A percentile compares a stretch with the other conserved stretches of the same genome.
These are phyloP conservation scores for Mucor velutinosus DNA, from an alignment of 371 early-diverging fungal genomes.

Conservation along the genomic window DNA sequence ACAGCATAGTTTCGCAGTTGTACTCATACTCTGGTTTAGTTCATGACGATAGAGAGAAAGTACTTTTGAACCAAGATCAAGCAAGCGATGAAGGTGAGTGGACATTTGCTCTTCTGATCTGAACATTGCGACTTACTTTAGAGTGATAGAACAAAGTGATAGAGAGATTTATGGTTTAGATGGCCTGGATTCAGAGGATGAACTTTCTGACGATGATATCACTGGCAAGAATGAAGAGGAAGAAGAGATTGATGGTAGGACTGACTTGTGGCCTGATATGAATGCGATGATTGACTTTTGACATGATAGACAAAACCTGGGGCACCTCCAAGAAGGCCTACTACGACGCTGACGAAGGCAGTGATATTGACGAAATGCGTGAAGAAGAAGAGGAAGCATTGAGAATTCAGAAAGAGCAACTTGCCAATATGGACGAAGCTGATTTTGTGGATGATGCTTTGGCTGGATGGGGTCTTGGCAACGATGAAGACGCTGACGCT, in stretches of 20 bases:
- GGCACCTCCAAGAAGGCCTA: slow-evolving; percentile 71
- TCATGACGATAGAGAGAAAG: slow-evolving; percentile 57
- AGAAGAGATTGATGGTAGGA: slow-evolving; percentile 43
- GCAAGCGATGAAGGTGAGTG: slow-evolving; percentile 33
- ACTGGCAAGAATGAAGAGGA: slow-evolving; percentile 52
- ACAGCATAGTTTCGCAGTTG: background rate
- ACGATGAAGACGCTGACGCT: slow-evolving; percentile 32
- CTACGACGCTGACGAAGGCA: slow-evolving; percentile 79
- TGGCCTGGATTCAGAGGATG: slow-evolving; percentile 44
- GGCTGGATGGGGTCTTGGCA: slow-evolving; percentile 42
- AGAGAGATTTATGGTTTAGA: slow-evolving; percentile 69
- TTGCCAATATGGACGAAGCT: slow-evolving; percentile 80
- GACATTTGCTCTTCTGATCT: background rate
- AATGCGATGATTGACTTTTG: background rate
- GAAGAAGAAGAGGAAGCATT: slow-evolving; percentile 93
- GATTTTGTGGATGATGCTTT: slow-evolving; percentile 86
- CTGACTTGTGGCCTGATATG: background rate
- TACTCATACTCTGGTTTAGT: slow-evolving; percentile 28
- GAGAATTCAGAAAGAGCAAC: slow-evolving; percentile 79
- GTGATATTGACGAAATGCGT: slow-evolving; percentile 75
- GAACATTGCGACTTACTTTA: background rate
- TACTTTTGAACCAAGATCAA: slow-evolving; percentile 59
- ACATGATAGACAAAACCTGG: slow-evolving; percentile 58
- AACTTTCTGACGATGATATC: slow-evolving; percentile 40
- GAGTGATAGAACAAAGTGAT: slow-evolving; percentile 45